phyloP scores from a whole-genome alignment of 1,284 basidiomycete genomes.

The Ganoderma meredithae region DNA sequence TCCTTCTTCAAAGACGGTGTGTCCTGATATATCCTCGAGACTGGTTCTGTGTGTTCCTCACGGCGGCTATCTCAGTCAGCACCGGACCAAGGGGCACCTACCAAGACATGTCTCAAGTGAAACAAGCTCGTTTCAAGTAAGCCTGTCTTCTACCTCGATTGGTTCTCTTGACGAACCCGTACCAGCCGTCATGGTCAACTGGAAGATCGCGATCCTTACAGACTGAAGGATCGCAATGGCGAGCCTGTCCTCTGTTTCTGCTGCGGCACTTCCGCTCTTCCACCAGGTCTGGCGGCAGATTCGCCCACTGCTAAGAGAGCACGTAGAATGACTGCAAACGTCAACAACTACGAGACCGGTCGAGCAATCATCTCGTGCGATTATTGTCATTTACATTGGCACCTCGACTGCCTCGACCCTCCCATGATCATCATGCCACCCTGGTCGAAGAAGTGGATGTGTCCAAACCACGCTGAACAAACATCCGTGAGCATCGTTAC shows the following conservation, averaged over 20 bases:
- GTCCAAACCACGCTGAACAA: conserved; percentile 92
- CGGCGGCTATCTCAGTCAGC: conserved; percentile 57
- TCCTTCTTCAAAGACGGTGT: conserved; percentile 87
- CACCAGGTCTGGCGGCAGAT: conserved; percentile 53
- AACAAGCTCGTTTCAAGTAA: conserved; percentile 81
- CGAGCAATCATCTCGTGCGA: conserved; percentile 91
- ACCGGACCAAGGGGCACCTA: conserved; percentile 81
- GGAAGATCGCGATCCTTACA: conserved; percentile 92
- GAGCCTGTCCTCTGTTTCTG: conserved; percentile 87
- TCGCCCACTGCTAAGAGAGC: conserved; percentile 63
- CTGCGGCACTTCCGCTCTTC: conserved; percentile 84
- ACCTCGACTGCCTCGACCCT: conserved; percentile 95
- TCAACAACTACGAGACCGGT: conserved; percentile 56
- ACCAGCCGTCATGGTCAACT: conserved; percentile 87
- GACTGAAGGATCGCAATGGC: conserved; percentile 87
- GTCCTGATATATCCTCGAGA: conserved; percentile 36
- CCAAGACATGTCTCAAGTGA: conserved; percentile 78
- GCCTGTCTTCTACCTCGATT: conserved; percentile 43
- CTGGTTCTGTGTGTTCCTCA: conserved; percentile 23
- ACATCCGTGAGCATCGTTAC: conserved; percentile 63
- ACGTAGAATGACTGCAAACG: conserved; percentile 48
- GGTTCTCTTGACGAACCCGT: conserved; percentile 24
- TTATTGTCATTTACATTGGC: conserved; percentile 95
- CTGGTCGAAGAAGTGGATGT: conserved; percentile 96
- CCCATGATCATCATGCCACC: conserved; percentile 89